Conservation (phyloP, 1,284 basidiomycete species). For the Peniophora sp. region DNA sequence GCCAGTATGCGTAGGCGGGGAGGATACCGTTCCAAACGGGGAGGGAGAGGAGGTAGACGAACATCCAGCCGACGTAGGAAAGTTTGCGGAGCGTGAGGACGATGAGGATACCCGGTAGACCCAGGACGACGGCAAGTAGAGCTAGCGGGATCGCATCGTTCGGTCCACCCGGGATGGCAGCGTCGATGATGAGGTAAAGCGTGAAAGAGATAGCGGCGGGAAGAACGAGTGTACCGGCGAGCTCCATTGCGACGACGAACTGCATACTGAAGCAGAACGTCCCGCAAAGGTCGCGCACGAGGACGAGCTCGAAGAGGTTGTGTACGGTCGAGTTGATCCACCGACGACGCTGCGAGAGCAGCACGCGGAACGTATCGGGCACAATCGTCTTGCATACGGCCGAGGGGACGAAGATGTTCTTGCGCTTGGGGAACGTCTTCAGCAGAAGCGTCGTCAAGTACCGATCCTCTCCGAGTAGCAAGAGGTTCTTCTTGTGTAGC, state of each 20-base stretch:
- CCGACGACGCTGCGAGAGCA: constrained; percentile 93
- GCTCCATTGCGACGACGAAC: constrained; percentile 97
- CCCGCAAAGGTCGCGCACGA: constrained; percentile 92
- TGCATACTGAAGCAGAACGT: constrained; percentile 98
- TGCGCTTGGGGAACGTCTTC: constrained; percentile 98
- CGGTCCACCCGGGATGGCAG: constrained; percentile 74
- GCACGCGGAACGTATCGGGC: constrained; percentile 89
- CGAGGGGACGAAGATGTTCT: constrained; percentile 98
- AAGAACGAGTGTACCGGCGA: constrained; percentile 91
- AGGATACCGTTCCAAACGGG: constrained; percentile 96
- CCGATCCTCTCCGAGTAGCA: constrained; percentile 97
- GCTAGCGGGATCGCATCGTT: constrained; percentile 92
- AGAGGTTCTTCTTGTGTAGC: constrained; percentile 97
- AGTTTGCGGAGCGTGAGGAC: constrained; percentile 92
- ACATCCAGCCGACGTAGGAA: constrained; percentile 95
- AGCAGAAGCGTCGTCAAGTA: constrained; percentile 94
- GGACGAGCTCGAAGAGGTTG: constrained; percentile 89
- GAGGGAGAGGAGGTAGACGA: constrained; percentile 87
- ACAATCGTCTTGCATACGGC: constrained; percentile 98
- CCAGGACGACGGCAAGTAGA: constrained; percentile 88
- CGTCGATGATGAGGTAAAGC: constrained; percentile 82
- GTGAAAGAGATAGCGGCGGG: constrained; percentile 98
- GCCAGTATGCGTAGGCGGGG: constrained; percentile 95
- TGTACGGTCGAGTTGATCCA: constrained; percentile 99
- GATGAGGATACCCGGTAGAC: constrained; percentile 92